phyloP scores from a whole-genome alignment of 169 alveolate genomes.

The Plasmodium coatneyi region DNA sequence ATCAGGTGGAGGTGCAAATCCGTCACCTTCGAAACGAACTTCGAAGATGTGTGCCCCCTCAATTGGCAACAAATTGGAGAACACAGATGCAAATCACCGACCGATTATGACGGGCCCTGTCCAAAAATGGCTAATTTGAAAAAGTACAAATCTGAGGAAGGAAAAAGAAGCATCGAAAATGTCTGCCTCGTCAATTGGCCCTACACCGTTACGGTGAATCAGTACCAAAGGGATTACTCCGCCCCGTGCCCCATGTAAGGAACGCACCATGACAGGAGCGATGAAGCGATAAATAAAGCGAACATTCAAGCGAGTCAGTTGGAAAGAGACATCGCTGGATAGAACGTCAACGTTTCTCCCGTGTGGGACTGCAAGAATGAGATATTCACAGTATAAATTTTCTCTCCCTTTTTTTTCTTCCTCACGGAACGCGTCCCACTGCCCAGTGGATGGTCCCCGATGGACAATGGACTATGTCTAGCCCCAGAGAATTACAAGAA shows the following conservation, averaged over 20 bases:
- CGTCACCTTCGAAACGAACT: conserved; percentile 34
- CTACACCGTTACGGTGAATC: conserved; percentile 15
- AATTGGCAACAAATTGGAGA: conserved; percentile 14
- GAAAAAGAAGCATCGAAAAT: conserved; percentile 41
- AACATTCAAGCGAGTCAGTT: not conserved
- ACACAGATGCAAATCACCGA: conserved; percentile 49
- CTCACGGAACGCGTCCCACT: not conserved
- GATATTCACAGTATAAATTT: not conserved
- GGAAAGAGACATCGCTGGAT: not conserved
- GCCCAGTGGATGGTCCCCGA: conserved; percentile 58
- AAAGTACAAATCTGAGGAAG: conserved; percentile 39
- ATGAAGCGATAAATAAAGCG: not conserved
- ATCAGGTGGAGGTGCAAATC: conserved; percentile 73
- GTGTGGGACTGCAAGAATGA: not conserved
- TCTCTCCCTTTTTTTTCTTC: not conserved
- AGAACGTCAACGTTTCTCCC: not conserved
- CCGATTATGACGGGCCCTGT: conserved; percentile 60
- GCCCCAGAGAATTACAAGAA: conserved; percentile 59
- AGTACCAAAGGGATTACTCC: conserved; percentile 33
- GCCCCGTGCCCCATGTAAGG: conserved; percentile 58
- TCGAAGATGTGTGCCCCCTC: conserved; percentile 33
- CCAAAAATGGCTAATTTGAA: conserved; percentile 44
- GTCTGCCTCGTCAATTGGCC: conserved; percentile 70
- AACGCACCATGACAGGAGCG: conserved; percentile 38
- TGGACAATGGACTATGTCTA: conserved; percentile 26